Conservation (phyloP, 352 stramenopile genomes). For the Pythium sukuiense region DNA sequence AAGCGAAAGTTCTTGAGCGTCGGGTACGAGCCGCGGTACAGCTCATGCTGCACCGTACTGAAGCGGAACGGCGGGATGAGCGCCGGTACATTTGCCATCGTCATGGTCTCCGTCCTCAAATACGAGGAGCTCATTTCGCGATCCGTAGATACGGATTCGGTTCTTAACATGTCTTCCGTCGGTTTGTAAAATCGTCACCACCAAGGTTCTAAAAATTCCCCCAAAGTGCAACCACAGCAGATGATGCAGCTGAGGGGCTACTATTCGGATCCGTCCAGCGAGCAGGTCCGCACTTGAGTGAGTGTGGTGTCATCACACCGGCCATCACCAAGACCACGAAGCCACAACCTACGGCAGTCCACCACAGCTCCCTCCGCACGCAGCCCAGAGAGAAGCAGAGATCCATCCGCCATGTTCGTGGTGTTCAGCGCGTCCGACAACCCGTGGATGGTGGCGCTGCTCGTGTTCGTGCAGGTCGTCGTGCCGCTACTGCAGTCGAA, state of each 20-base stretch:
- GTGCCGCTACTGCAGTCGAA: constrained; percentile 76
- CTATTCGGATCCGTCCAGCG: constrained; percentile 11
- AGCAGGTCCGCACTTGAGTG: constrained; percentile 10
- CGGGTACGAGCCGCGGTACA: constrained; percentile 82
- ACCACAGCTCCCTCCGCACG: background rate
- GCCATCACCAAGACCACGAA: background rate
- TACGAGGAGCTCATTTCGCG: background rate
- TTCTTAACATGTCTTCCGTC: background rate
- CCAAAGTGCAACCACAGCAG: background rate
- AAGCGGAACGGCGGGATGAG: constrained; percentile 88
- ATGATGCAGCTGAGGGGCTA: constrained; percentile 11
- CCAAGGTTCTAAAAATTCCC: constrained; percentile 8
- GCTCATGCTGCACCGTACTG: constrained; percentile 75
- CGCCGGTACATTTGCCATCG: constrained; percentile 57
- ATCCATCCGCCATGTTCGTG: constrained; percentile 55
- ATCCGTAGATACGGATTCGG: background rate
- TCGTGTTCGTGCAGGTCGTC: constrained; percentile 77
- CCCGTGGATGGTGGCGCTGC: constrained; percentile 75
- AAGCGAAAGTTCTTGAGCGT: constrained; percentile 89
- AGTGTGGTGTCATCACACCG: background rate
- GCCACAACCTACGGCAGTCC: background rate
- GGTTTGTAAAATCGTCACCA: background rate
- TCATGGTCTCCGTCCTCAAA: constrained; percentile 9
- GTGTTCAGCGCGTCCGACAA: constrained; percentile 80
- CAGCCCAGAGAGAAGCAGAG: background rate